Conservation (phyloP, 2,329 filamentous ascomycete species). For the Trichoderma sp. region DNA sequence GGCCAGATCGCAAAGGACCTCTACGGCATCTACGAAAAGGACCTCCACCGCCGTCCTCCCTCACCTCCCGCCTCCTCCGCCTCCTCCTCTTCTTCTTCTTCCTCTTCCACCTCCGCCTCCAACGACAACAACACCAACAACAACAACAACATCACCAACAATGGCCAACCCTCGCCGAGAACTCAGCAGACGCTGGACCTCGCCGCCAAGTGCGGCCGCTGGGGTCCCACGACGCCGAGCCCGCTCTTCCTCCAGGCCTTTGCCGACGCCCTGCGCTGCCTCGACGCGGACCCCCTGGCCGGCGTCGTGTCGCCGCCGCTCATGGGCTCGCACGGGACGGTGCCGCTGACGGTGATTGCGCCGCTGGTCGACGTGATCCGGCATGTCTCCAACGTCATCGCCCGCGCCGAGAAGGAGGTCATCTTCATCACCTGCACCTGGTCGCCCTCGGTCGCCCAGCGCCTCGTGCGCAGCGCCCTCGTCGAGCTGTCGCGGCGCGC, state of each 20-base stretch:
- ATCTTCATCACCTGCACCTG: slow-evolving; percentile 77
- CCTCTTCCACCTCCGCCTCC: too few species aligned
- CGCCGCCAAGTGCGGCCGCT: slow-evolving; percentile 65
- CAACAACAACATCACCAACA: too few species aligned
- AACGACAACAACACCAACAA: too few species aligned
- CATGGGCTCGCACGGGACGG: slow-evolving; percentile 59
- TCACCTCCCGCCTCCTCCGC: not conserved
- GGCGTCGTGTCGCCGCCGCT: slow-evolving; percentile 57
- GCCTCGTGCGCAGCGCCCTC: slow-evolving; percentile 68
- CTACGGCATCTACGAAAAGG: slow-evolving; percentile 44
- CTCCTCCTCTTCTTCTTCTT: too few species aligned
- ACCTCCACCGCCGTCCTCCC: slow-evolving; percentile 25
- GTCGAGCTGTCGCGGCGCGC: slow-evolving; percentile 69
- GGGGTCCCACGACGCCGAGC: slow-evolving; percentile 65
- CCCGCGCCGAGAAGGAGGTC: slow-evolving; percentile 70
- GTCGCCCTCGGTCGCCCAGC: slow-evolving; percentile 69
- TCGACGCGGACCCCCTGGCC: slow-evolving; percentile 54
- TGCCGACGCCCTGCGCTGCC: slow-evolving; percentile 62
- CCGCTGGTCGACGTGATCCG: slow-evolving; percentile 64
- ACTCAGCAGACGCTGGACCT: slow-evolving; percentile 48
- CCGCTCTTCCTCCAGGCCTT: slow-evolving; percentile 70
- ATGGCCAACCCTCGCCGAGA: too few species aligned
- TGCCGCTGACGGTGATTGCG: slow-evolving; percentile 68
- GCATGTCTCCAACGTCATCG: slow-evolving; percentile 77
- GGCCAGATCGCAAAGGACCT: slow-evolving; percentile 58